Percentiles rank a stretch among this genome's conserved stretches.
Conservation (phyloP, 805 yeast genomes). For the Zygosaccharomyces bailii region DNA sequence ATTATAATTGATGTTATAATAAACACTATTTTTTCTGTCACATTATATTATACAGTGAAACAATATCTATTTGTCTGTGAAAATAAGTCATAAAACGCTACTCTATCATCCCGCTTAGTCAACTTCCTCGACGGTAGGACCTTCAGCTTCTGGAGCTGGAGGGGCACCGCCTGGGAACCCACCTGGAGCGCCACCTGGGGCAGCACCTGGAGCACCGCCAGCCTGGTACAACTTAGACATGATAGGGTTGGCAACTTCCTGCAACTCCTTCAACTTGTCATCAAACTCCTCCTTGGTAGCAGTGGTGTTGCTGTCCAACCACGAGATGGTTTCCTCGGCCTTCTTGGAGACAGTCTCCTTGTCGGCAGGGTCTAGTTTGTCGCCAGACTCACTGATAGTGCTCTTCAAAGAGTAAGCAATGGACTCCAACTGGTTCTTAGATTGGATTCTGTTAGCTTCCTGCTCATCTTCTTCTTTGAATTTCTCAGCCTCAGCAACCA, state of each 20-base stretch:
- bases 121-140: constrained; percentile 81
- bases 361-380: constrained; percentile 72
- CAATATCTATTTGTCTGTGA: constrained; percentile 1
- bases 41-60: constrained; percentile 2
- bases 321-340: constrained; percentile 76
- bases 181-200: constrained; percentile 58
- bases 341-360: constrained; percentile 74
- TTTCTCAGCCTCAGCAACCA: constrained; percentile 97
- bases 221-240: constrained; percentile 95
- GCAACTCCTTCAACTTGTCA: constrained; percentile 95
- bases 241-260: constrained; percentile 94
- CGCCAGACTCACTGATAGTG: constrained; percentile 72
- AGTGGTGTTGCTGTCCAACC: constrained; percentile 92
- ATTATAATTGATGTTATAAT: too few relatives aligned
- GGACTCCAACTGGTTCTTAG: constrained; percentile 95
- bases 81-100: constrained; percentile 11
- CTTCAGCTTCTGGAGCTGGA: constrained; percentile 57
- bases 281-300: constrained; percentile 90
- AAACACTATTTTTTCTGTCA: not conserved
- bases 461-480: constrained; percentile 95
- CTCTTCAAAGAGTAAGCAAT: constrained; percentile 92
- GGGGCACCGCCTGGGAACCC: constrained; percentile 66
- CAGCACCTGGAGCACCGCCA: constrained; percentile 75
- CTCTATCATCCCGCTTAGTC: constrained; percentile 43
- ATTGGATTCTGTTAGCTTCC: constrained; percentile 87